Percentiles rank a stretch among this genome's conserved stretches.
These are phyloP conservation scores for Bacidia gigantensis DNA, from an alignment of 495 filamentous ascomycete species.

Conservation along the genomic window DNA sequence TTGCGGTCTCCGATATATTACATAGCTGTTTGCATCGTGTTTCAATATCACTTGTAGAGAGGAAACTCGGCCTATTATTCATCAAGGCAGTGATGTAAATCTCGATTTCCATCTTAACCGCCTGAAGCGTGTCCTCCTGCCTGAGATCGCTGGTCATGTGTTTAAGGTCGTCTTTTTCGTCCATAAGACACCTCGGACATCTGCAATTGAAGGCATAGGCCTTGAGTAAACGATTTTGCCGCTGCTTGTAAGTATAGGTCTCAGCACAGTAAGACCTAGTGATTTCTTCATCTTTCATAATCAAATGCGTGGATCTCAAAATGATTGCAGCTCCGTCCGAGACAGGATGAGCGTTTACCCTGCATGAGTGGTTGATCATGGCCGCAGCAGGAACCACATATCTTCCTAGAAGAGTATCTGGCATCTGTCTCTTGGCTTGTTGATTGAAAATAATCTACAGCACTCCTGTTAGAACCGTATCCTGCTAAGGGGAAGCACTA, in stretches of 20 bases:
- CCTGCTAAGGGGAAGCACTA: too few relatives aligned
- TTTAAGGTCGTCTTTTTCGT: neutral
- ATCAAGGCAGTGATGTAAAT: too few relatives aligned
- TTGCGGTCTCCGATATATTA: neutral
- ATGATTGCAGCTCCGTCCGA: neutral
- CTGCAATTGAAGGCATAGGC: neutral
- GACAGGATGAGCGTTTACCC: neutral
- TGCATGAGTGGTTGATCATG: slow-evolving; percentile 2
- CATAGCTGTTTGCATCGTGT: neutral
- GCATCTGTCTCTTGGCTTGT: neutral
- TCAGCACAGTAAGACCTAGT: neutral
- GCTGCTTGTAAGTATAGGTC: neutral
- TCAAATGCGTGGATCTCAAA: neutral
- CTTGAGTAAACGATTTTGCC: neutral
- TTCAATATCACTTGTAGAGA: neutral
- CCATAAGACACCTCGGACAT: neutral
- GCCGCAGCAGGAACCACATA: slow-evolving; percentile 1
- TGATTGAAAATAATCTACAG: neutral
- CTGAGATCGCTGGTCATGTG: neutral
- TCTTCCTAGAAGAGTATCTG: neutral
- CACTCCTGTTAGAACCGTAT: too few relatives aligned
- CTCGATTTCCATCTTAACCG: too few relatives aligned
- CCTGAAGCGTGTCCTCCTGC: neutral
- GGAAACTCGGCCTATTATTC: too few relatives aligned
- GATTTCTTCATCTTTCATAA: neutral